phyloP scores from a whole-genome alignment of 106 monocot species.

The Xerophyta viscosa region DNA sequence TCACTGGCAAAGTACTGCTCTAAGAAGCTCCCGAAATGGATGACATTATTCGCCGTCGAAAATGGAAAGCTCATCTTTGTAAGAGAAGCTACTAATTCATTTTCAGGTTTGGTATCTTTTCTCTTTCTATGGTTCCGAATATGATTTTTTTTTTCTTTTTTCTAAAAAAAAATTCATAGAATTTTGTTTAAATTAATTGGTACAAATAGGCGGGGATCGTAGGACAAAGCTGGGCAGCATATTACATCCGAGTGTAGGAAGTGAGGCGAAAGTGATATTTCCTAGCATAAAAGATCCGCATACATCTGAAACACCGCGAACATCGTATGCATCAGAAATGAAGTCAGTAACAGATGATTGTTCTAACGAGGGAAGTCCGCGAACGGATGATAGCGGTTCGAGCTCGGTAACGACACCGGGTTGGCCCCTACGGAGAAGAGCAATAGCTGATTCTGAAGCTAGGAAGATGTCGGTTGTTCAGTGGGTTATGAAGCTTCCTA shows the following conservation, averaged over 20 bases:
- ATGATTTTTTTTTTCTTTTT: too few relatives aligned
- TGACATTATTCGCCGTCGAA: conserved; percentile 50
- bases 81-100: conserved; percentile 9
- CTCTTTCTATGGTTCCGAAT: too few relatives aligned
- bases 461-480: conserved; percentile 86
- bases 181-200: conserved; percentile 8
- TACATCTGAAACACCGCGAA: background rate
- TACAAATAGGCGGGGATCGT: too few relatives aligned
- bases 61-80: conserved; percentile 54
- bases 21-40: conserved; percentile 56
- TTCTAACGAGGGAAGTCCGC: too few relatives aligned
- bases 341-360: too few relatives aligned
- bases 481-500: conserved; percentile 87
- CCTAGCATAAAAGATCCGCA: conserved; percentile 15
- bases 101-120: background rate
- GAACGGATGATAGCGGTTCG: background rate
- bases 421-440: conserved; percentile 70
- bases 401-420: conserved; percentile 34
- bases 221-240: too few relatives aligned
- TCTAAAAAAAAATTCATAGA: too few relatives aligned
- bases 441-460: conserved; percentile 12
- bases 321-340: background rate
- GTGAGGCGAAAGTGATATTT: conserved; percentile 26
- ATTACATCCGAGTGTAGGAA: conserved; percentile 41
- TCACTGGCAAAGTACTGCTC: conserved; percentile 71